phyloP scores from a whole-genome alignment of 2,329 filamentous ascomycete genomes.

The Trichoderma semiorbis region DNA sequence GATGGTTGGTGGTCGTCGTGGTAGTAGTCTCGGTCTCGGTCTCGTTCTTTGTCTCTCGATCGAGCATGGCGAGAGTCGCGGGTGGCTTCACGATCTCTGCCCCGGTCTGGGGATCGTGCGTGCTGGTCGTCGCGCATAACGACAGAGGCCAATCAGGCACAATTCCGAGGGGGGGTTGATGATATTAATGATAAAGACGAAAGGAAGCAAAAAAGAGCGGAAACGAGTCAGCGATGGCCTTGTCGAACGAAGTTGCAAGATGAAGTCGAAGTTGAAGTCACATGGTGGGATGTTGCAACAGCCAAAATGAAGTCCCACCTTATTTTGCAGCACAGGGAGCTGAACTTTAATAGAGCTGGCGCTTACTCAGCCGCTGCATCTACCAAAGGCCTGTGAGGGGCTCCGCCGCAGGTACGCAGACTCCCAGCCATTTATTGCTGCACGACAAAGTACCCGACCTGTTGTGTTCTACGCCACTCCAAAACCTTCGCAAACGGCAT shows the following conservation, averaged over 20 bases:
- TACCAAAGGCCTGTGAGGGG: background rate
- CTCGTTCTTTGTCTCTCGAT: slow-evolving; percentile 22
- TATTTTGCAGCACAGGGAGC: background rate
- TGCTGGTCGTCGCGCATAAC: slow-evolving; percentile 45
- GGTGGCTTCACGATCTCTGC: slow-evolving; percentile 22
- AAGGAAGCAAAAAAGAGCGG: background rate
- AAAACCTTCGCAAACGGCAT: slow-evolving; percentile 5
- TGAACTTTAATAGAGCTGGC: background rate
- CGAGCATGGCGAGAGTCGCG: slow-evolving; percentile 19
- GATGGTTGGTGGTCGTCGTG: slow-evolving; percentile 42
- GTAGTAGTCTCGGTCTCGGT: slow-evolving; percentile 22
- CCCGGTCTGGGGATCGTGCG: slow-evolving; percentile 31
- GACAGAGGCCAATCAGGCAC: slow-evolving; percentile 23
- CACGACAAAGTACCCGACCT: background rate
- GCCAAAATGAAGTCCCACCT: background rate
- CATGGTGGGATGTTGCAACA: background rate
- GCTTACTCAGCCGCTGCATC: background rate
- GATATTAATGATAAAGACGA: background rate
- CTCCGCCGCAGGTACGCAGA: background rate
- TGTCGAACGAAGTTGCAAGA: background rate
- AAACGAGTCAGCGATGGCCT: background rate
- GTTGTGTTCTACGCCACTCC: background rate
- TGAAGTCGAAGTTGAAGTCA: background rate
- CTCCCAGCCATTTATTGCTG: background rate
- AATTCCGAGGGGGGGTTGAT: background rate